Evolutionary conservation across 2,329 filamentous ascomycete species (phyloP), one percentile per base, ranked within the genome.

Genomic region (Neophaeococcomyces aloes): DNA sequence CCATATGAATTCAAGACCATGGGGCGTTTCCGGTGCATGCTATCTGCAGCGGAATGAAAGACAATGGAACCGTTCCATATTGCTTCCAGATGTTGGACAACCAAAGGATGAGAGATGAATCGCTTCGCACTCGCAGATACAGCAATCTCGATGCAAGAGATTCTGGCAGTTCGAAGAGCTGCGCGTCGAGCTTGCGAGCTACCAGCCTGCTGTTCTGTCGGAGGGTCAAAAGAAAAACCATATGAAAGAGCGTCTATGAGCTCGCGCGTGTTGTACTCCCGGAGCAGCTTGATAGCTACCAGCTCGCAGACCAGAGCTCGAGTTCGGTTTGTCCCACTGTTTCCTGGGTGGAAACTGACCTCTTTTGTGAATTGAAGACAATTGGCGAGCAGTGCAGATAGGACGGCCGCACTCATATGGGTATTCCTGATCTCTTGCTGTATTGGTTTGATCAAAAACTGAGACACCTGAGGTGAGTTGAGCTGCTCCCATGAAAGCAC

Each of bases 41-140:
- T 83, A 61, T 95, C 88, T 4, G 86, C 86, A 10, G 82, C 79
- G 1, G 86, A 91, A 63, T 94, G 87, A 58, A 96, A 95, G 53
- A 91, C 87, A 52, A 96, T 91, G 14, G 84, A 89, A 21, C 89
- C 89, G 15, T 86, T 89, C 89, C 89, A 96, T 49, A 96, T 94
- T 34, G 87, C 88, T 62, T 95, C 87, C n/a, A 96, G 71, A 59
- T 95, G 88, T 61, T 93, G 86, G 7, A 95, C 83, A 1, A 95
- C 87, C 3, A 95, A 70, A 1, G 89, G 88, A 58, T 95, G 88
- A 7, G 89, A 83, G 4, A 96, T 71, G 54, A 95, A 94, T 54
- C 86, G 82, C 65, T 96, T 95, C 17, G 89, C 85, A 50, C 88
- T 88, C 15, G 88, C 86, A 53, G 86, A 79, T 56, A 96, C 95